These are phyloP conservation scores for Pisolithus orientalis DNA, from an alignment of 768 basidiomycete genomes.

Conservation along the genomic window DNA sequence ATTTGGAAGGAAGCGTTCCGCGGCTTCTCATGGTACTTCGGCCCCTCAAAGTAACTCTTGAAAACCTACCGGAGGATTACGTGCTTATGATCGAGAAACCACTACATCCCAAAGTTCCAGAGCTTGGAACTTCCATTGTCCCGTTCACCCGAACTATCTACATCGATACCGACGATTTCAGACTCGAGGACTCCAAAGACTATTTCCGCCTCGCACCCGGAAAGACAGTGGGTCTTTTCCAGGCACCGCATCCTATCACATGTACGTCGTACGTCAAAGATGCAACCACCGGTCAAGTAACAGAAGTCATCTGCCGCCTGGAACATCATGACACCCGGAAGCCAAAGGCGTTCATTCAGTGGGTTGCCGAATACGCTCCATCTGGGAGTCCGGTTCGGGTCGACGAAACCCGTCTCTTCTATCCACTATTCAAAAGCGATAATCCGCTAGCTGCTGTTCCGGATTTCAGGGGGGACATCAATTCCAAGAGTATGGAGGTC, in stretches of 20 bases:
- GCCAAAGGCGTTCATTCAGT: conserved; percentile 93
- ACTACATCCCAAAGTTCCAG: conserved; percentile 88
- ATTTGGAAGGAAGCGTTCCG: conserved; percentile 83
- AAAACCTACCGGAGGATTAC: conserved; percentile 87
- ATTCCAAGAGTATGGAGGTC: conserved; percentile 74
- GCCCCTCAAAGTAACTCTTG: conserved; percentile 87
- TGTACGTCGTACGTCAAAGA: conserved; percentile 86
- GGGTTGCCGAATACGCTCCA: conserved; percentile 82
- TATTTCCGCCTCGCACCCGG: conserved; percentile 98
- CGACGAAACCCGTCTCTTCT: conserved; percentile 89
- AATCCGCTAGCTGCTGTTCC: conserved; percentile 64
- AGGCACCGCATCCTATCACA: conserved; percentile 86
- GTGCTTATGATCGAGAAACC: conserved; percentile 81
- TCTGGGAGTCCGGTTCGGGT: conserved; percentile 79
- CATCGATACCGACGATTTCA: conserved; percentile 92
- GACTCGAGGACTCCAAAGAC: conserved; percentile 84
- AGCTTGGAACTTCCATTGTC: conserved; percentile 72
- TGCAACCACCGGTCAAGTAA: conserved; percentile 61
- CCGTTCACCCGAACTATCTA: conserved; percentile 87
- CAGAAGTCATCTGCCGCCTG: conserved; percentile 71
- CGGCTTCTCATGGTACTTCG: conserved; percentile 87
- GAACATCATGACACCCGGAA: conserved; percentile 73
- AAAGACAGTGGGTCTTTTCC: conserved; percentile 95
- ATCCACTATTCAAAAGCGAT: conserved; percentile 91
- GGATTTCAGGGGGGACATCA: conserved; percentile 80